These are phyloP conservation scores for Leccinum fallax DNA, from an alignment of 1,284 basidiomycete genomes.

Conservation along the genomic window DNA sequence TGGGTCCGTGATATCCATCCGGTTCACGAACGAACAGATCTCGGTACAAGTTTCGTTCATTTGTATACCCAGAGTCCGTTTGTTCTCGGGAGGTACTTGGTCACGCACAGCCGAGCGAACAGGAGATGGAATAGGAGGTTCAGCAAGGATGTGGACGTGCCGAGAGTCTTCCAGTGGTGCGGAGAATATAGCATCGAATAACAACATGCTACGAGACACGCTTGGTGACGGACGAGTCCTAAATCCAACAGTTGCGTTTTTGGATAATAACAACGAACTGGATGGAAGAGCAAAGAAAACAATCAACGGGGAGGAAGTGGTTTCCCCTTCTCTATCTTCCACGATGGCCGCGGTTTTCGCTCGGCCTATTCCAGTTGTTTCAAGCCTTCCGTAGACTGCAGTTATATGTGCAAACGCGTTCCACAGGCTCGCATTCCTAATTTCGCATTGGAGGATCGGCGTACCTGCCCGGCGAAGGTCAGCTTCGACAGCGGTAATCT, in stretches of 20 bases:
- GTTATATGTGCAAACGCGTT: slow-evolving; percentile 41
- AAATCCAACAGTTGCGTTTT: slow-evolving; percentile 30
- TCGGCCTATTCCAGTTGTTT: slow-evolving; percentile 19
- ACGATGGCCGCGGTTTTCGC: slow-evolving; percentile 27
- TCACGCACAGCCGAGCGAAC: background rate
- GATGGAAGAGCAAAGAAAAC: slow-evolving; percentile 42
- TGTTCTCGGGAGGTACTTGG: background rate
- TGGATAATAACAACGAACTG: slow-evolving; percentile 32
- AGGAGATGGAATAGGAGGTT: slow-evolving; percentile 9
- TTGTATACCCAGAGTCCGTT: slow-evolving; percentile 8
- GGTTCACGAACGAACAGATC: slow-evolving; percentile 23
- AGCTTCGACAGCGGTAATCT: slow-evolving; percentile 20
- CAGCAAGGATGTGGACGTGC: slow-evolving; percentile 38
- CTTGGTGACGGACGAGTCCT: slow-evolving; percentile 32
- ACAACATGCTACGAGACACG: background rate
- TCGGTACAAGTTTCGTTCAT: slow-evolving; percentile 19
- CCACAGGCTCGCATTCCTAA: slow-evolving; percentile 21
- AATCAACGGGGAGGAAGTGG: slow-evolving; percentile 39
- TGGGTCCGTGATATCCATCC: slow-evolving; percentile 27
- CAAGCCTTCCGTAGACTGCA: slow-evolving; percentile 40
- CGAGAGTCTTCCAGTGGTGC: slow-evolving; percentile 33
- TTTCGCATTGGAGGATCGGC: slow-evolving; percentile 42
- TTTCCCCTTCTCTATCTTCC: slow-evolving; percentile 39
- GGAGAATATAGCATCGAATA: slow-evolving; percentile 33
- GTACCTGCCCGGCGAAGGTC: slow-evolving; percentile 29